Evolutionary conservation across 768 basidiomycete species (phyloP).

Genomic region (Roridomyces roridus): DNA sequence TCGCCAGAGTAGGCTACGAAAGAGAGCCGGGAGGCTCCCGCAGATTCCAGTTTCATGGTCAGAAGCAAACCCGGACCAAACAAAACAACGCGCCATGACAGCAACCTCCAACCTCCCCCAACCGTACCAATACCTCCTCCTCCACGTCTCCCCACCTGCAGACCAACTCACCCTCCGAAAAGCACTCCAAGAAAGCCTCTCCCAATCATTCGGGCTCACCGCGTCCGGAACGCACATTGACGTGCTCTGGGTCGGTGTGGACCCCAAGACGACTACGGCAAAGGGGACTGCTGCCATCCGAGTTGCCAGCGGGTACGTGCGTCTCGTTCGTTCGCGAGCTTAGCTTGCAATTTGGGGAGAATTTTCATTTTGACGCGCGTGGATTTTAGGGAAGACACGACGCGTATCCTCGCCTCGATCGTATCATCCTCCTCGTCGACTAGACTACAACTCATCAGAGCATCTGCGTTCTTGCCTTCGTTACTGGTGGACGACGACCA

Average conservation of each 20-base stretch:
- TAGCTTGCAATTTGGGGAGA: too few species aligned
- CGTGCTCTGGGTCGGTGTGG: slow-evolving; percentile 56
- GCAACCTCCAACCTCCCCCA: background rate
- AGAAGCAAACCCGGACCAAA: too few species aligned
- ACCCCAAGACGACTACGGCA: slow-evolving; percentile 33
- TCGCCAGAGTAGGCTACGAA: too few species aligned
- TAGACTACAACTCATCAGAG: slow-evolving; percentile 40
- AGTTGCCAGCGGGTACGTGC: slow-evolving; percentile 44
- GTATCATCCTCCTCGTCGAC: slow-evolving; percentile 37
- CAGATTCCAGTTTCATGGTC: background rate
- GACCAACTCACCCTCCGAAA: slow-evolving; percentile 49
- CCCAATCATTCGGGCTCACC: slow-evolving; percentile 61
- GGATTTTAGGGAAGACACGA: slow-evolving; percentile 37
- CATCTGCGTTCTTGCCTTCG: slow-evolving; percentile 50
- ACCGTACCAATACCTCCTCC: slow-evolving; percentile 17
- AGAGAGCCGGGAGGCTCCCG: too few species aligned
- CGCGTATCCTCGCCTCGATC: slow-evolving; percentile 41
- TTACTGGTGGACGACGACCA: slow-evolving; percentile 29
- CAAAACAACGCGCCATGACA: too few species aligned
- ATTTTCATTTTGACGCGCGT: background rate
- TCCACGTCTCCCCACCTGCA: slow-evolving; percentile 6
- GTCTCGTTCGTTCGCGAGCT: background rate
- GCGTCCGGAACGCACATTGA: slow-evolving; percentile 61
- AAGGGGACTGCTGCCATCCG: slow-evolving; percentile 41
- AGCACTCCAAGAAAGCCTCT: slow-evolving; percentile 58